A percentile compares a stretch with the other conserved stretches of the same genome.
These are phyloP conservation scores for Kondoa malvinella DNA, from an alignment of 768 basidiomycete species.

Conservation along the genomic window DNA sequence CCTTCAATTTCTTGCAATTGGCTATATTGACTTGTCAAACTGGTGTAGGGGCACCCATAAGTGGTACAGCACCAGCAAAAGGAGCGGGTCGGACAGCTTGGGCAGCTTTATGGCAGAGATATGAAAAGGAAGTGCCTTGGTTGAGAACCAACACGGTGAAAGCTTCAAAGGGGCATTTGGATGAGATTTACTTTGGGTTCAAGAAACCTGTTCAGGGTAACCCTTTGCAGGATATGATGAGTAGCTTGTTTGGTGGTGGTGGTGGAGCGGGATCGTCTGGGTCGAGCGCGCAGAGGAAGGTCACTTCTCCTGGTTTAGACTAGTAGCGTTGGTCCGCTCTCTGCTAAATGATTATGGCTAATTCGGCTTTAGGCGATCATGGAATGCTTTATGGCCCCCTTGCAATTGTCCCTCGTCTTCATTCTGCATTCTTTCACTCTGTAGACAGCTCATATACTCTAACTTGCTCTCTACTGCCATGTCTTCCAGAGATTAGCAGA, in stretches of 20 bases:
- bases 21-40: conserved; percentile 67
- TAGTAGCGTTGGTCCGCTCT: too few species aligned
- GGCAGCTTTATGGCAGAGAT: conserved; percentile 68
- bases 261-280: conserved; percentile 12
- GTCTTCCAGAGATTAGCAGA: too few species aligned
- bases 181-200: conserved; percentile 66
- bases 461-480: too few species aligned
- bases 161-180: conserved; percentile 46
- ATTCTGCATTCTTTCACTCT: too few species aligned
- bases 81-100: conserved; percentile 37
- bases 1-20: conserved; percentile 78
- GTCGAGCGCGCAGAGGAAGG: conserved; percentile 8
- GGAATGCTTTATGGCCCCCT: too few species aligned
- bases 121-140: conserved; percentile 49
- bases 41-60: conserved; percentile 14
- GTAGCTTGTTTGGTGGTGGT: conserved; percentile 67
- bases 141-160: conserved; percentile 29
- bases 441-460: too few species aligned
- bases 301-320: not conserved
- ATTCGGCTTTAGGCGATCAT: too few species aligned
- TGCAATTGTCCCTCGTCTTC: too few species aligned
- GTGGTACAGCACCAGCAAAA: conserved; percentile 33
- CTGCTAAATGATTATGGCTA: too few species aligned
- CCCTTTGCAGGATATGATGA: conserved; percentile 77
- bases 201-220: conserved; percentile 53